Evolutionary conservation across 495 filamentous ascomycete species (phyloP).

Genomic region (Talaromyces trachyspermus): DNA sequence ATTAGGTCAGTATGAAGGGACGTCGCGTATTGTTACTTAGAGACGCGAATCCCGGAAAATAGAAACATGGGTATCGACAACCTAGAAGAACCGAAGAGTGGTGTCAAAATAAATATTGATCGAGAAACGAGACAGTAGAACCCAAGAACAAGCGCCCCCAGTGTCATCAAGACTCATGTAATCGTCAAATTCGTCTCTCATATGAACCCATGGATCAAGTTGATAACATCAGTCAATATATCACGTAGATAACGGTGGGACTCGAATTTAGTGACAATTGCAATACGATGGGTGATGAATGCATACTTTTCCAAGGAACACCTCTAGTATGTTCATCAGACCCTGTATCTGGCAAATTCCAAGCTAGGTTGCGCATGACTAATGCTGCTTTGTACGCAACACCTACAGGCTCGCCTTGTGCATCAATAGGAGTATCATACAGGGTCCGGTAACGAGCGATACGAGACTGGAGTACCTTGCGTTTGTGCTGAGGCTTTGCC

Average conservation of each 20-base stretch:
- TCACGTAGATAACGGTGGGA: constrained; percentile 37
- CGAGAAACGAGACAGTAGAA: not conserved
- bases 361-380: constrained; percentile 82
- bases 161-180: not conserved
- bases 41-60: no score
- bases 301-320: constrained; percentile 37
- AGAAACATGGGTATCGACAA: not conserved
- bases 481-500: constrained; percentile 37
- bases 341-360: constrained; percentile 49
- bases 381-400: constrained; percentile 78
- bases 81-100: not conserved
- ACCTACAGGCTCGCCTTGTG: constrained; percentile 71
- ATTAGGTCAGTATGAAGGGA: no score
- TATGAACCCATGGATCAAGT: constrained; percentile 22
- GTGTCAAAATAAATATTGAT: not conserved
- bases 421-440: constrained; percentile 69
- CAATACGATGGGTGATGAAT: constrained; percentile 33
- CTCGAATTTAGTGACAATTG: constrained; percentile 38
- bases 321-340: constrained; percentile 18
- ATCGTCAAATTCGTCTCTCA: not conserved
- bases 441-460: constrained; percentile 39
- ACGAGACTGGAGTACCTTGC: constrained; percentile 32
- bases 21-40: no score
- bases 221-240: constrained; percentile 33
- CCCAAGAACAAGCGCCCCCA: not conserved